Conservation (phyloP, 306 rosid species). For the Clitoria ternatea region DNA sequence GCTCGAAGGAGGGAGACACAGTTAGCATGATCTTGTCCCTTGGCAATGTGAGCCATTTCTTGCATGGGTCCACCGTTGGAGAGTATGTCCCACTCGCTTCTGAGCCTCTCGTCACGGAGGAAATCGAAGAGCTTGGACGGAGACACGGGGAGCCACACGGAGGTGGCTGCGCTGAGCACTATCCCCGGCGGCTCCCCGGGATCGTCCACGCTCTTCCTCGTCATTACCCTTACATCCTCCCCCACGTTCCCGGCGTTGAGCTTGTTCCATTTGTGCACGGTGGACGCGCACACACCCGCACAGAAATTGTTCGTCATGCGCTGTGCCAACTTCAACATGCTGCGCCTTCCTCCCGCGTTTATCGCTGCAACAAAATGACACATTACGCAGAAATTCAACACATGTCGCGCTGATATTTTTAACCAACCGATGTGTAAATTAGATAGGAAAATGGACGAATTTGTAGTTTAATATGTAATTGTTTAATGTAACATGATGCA, state of each 20-base stretch:
- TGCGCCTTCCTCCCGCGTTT: conserved; percentile 55
- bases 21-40: conserved; percentile 84
- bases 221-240: conserved; percentile 90
- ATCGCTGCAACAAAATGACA: conserved; percentile 24
- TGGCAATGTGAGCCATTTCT: conserved; percentile 92
- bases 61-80: conserved; percentile 99
- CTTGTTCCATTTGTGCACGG: conserved; percentile 87
- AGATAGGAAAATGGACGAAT: no score
- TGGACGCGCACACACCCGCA: conserved; percentile 80
- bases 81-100: conserved; percentile 96
- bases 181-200: conserved; percentile 95
- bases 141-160: conserved; percentile 73
- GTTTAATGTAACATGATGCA: no score
- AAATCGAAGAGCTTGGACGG: conserved; percentile 67
- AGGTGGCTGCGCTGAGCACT: conserved; percentile 81
- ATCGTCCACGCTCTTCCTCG: conserved; percentile 78
- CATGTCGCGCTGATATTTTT: no score
- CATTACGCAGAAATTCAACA: no score
- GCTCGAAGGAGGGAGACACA: conserved; percentile 89
- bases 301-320: conserved; percentile 93
- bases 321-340: conserved; percentile 90
- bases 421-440: no score
- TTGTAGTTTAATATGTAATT: no score
- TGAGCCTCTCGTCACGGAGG: conserved; percentile 67
- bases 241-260: conserved; percentile 54